phyloP scores from a whole-genome alignment of 768 basidiomycete species.

The Mycena chlorophos region DNA sequence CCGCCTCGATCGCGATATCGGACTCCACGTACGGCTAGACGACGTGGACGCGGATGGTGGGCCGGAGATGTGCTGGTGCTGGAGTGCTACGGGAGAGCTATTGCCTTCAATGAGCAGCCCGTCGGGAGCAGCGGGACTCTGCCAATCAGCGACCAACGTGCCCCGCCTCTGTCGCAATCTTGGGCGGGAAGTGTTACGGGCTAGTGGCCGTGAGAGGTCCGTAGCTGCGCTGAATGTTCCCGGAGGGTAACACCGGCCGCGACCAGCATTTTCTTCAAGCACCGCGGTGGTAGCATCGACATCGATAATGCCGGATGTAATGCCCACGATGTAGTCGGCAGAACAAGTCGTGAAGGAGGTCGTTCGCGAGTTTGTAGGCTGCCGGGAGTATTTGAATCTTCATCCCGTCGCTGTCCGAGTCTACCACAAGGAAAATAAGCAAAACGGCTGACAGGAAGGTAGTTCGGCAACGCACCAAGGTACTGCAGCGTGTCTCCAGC shows the following conservation, averaged over 20 bases:
- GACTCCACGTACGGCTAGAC: constrained; percentile 78
- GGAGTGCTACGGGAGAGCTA: too few species aligned
- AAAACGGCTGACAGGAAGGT: too few species aligned
- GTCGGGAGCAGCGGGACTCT: too few species aligned
- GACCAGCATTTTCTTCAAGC: constrained; percentile 65
- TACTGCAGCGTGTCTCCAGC: constrained; percentile 19
- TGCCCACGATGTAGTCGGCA: constrained; percentile 75
- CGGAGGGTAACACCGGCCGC: constrained; percentile 67
- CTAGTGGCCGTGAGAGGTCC: constrained; percentile 24
- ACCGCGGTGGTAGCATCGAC: constrained; percentile 83
- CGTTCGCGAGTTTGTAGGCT: constrained; percentile 61
- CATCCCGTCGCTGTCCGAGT: constrained; percentile 50
- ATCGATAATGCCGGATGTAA: constrained; percentile 84
- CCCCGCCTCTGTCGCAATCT: too few species aligned
- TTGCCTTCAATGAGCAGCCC: too few species aligned
- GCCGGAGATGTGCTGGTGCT: constrained; percentile 18
- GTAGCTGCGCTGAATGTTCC: constrained; percentile 37
- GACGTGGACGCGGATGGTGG: constrained; percentile 78
- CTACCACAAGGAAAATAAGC: too few species aligned
- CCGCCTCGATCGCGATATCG: constrained; percentile 83
- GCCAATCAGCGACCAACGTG: too few species aligned
- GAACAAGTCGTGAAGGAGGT: constrained; percentile 79
- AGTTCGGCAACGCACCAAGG: constrained; percentile 11
- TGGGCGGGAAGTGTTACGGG: too few species aligned
- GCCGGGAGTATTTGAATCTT: constrained; percentile 73